Percentiles rank a stretch among this genome's conserved stretches.
phyloP scores from a whole-genome alignment of 2,329 filamentous ascomycete species.

The Fusarium papillatum region DNA sequence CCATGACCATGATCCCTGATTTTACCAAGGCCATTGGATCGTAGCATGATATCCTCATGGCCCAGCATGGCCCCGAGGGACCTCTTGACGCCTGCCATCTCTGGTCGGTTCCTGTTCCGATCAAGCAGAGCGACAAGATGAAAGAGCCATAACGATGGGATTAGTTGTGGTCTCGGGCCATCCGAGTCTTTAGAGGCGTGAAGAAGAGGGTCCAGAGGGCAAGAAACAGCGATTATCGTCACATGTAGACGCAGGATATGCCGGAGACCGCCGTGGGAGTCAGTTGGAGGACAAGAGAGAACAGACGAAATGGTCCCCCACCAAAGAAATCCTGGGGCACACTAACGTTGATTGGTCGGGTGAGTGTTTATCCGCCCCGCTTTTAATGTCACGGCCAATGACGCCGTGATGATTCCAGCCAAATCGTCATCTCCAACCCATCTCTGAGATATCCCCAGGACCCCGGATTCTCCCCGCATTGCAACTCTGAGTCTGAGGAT shows the following conservation, averaged over 20 bases:
- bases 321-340: slow-evolving; percentile 20
- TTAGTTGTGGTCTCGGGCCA: not conserved
- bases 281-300: slow-evolving; percentile 6
- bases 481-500: slow-evolving; percentile 22
- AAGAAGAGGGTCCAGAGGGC: not conserved
- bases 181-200: not conserved
- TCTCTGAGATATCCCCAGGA: slow-evolving; percentile 37
- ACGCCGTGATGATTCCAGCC: slow-evolving; percentile 25
- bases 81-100: slow-evolving; percentile 57
- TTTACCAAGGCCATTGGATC: slow-evolving; percentile 32
- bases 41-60: slow-evolving; percentile 41
- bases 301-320: slow-evolving; percentile 25
- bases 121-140: slow-evolving; percentile 36
- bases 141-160: slow-evolving; percentile 30
- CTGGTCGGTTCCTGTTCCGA: slow-evolving; percentile 26
- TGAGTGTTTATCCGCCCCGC: slow-evolving; percentile 43
- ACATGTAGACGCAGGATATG: not conserved
- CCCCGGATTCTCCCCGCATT: slow-evolving; percentile 47
- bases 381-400: slow-evolving; percentile 21
- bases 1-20: slow-evolving; percentile 23
- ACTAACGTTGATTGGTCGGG: slow-evolving; percentile 35
- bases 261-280: slow-evolving; percentile 16
- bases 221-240: slow-evolving; percentile 10
- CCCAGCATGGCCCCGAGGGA: slow-evolving; percentile 51
- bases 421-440: slow-evolving; percentile 24